Evolutionary conservation across 768 basidiomycete genomes (phyloP).

Genomic region (Dentipellis sp.): DNA sequence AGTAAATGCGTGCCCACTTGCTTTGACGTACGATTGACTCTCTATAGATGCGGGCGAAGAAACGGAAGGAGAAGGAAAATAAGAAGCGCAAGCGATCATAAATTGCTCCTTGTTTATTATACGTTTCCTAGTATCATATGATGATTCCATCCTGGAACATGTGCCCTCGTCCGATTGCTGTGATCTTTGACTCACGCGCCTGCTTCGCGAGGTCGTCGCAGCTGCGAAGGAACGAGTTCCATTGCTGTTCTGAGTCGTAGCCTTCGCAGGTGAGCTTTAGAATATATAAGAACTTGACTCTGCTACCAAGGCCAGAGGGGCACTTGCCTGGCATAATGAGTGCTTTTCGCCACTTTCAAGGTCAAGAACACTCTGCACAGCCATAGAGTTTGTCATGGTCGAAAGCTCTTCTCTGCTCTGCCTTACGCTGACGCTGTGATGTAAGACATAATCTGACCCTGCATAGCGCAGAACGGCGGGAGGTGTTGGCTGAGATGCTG

Average conservation of each 20-base stretch:
- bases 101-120: neutral
- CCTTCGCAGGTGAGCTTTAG: slow-evolving; percentile 38
- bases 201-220: slow-evolving; percentile 29
- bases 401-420: slow-evolving; percentile 26
- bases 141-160: neutral
- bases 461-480: slow-evolving; percentile 33
- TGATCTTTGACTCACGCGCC: neutral
- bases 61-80: slow-evolving; percentile 65
- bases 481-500: slow-evolving; percentile 32
- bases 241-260: slow-evolving; percentile 26
- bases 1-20: slow-evolving; percentile 13
- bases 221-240: slow-evolving; percentile 34
- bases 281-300: neutral
- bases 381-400: slow-evolving; percentile 16
- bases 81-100: slow-evolving; percentile 46
- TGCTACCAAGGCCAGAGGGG: neutral
- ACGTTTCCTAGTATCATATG: neutral
- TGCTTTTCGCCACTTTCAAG: slow-evolving; percentile 44
- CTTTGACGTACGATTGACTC: slow-evolving; percentile 5
- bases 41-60: slow-evolving; percentile 69
- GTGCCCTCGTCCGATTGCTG: neutral
- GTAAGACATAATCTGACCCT: slow-evolving; percentile 35
- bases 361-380: slow-evolving; percentile 40
- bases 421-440: slow-evolving; percentile 37
- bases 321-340: slow-evolving; percentile 44